Conservation (phyloP, 805 yeast genomes). For the Hanseniaspora lindneri region DNA sequence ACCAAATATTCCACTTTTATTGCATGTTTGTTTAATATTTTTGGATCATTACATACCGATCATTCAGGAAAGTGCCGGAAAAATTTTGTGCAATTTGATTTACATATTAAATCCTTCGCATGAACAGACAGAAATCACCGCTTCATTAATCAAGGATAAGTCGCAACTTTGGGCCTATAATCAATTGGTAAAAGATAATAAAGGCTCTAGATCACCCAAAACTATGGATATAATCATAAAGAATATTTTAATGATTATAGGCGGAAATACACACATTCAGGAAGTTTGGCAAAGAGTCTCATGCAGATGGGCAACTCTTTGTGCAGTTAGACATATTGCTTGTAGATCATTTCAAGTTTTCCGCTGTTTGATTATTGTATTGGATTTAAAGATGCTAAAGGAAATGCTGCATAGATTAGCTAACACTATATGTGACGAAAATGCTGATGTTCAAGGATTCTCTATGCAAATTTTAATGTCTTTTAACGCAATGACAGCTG, state of each 20-base stretch:
- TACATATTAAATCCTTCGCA: conserved; percentile 46
- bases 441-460: conserved; percentile 86
- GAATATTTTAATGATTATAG: conserved; percentile 48
- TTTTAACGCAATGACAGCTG: conserved; percentile 80
- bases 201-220: conserved; percentile 74
- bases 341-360: conserved; percentile 92
- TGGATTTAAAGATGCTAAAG: conserved; percentile 78
- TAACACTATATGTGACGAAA: conserved; percentile 82
- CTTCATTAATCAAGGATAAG: conserved; percentile 44
- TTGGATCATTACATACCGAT: conserved; percentile 77
- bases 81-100: conserved; percentile 58
- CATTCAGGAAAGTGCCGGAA: conserved; percentile 75
- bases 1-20: conserved; percentile 52
- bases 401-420: conserved; percentile 91
- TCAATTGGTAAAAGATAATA: conserved; percentile 63
- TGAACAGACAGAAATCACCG: conserved; percentile 44
- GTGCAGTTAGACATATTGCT: conserved; percentile 94
- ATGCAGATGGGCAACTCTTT: conserved; percentile 88
- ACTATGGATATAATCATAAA: conserved; percentile 69
- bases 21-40: conserved; percentile 69
- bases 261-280: conserved; percentile 43
- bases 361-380: conserved; percentile 64
- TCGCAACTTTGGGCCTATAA: conserved; percentile 68
- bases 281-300: conserved; percentile 78
- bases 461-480: conserved; percentile 97